phyloP scores from a whole-genome alignment of 108 stramenopile genomes.

The Cyclotella kingstonii region DNA sequence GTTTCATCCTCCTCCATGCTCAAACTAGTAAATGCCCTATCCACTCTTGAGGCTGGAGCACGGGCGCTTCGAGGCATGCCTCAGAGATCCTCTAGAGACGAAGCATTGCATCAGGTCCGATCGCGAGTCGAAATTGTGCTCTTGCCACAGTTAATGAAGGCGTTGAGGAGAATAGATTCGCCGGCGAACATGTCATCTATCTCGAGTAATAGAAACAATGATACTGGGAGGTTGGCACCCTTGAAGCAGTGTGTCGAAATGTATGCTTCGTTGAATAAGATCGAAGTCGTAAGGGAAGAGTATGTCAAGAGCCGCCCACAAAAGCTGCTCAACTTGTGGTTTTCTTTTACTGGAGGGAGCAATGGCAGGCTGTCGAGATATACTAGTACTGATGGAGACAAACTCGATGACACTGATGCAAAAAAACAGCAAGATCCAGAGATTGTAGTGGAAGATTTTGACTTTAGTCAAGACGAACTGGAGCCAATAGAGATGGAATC shows the following conservation, averaged over 20 bases:
- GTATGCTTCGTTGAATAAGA: constrained; percentile 65
- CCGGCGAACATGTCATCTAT: too few species aligned
- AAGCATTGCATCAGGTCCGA: constrained; percentile 56
- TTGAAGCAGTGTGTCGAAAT: constrained; percentile 75
- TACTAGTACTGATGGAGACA: background rate
- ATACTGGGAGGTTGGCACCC: constrained; percentile 70
- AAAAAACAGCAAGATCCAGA: constrained; percentile 23
- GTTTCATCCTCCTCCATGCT: constrained; percentile 2
- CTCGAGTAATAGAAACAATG: too few species aligned
- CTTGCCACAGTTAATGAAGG: constrained; percentile 73
- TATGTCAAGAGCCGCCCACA: constrained; percentile 74
- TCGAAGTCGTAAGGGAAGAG: constrained; percentile 73
- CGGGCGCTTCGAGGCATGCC: constrained; percentile 75
- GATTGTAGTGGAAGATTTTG: constrained; percentile 30
- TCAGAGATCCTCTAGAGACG: constrained; percentile 49
- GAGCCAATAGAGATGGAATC: background rate
- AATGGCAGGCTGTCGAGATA: background rate
- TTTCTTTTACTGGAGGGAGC: constrained; percentile 41
- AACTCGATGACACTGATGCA: constrained; percentile 2
- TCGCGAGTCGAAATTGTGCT: constrained; percentile 64
- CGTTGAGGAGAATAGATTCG: constrained; percentile 67
- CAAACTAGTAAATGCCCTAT: constrained; percentile 62
- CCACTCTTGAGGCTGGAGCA: constrained; percentile 61
- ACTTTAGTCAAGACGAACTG: constrained; percentile 24
- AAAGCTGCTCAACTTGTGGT: constrained; percentile 71